Percentiles rank a stretch among this genome's conserved stretches.
These are phyloP conservation scores for Xerocomellus intermedius DNA, from an alignment of 768 basidiomycete genomes.

Conservation along the genomic window DNA sequence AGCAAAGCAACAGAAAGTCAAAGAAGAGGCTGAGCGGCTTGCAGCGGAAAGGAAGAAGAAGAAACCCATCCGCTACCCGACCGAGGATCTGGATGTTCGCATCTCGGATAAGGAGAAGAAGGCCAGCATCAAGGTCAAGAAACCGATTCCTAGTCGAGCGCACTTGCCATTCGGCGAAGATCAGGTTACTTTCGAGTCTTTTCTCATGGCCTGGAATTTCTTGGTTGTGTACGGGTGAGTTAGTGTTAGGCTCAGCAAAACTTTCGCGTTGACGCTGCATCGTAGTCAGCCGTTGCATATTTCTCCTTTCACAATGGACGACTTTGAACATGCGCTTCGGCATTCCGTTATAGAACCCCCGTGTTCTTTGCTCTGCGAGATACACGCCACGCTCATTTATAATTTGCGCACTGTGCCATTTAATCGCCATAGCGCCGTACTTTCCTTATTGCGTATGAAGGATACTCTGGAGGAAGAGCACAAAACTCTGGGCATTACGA, in stretches of 20 bases:
- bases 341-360: slow-evolving; percentile 69
- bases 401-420: slow-evolving; percentile 81
- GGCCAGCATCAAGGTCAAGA: slow-evolving; percentile 63
- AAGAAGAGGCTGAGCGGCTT: slow-evolving; percentile 69
- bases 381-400: slow-evolving; percentile 88
- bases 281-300: slow-evolving; percentile 81
- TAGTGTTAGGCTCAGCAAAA: background rate
- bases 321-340: slow-evolving; percentile 83
- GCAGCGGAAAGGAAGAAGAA: slow-evolving; percentile 84
- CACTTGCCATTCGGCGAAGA: slow-evolving; percentile 69
- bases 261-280: slow-evolving; percentile 7
- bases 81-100: slow-evolving; percentile 85
- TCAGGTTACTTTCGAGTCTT: slow-evolving; percentile 70
- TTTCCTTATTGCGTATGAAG: slow-evolving; percentile 53
- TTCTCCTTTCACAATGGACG: slow-evolving; percentile 89
- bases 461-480: slow-evolving; percentile 44
- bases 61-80: slow-evolving; percentile 88
- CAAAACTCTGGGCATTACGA: slow-evolving; percentile 51
- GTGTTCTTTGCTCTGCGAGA: slow-evolving; percentile 79
- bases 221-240: slow-evolving; percentile 89
- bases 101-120: slow-evolving; percentile 81
- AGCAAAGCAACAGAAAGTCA: slow-evolving; percentile 59
- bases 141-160: slow-evolving; percentile 62
- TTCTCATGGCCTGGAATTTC: slow-evolving; percentile 94
- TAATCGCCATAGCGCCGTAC: slow-evolving; percentile 69